A percentile compares a stretch with the other conserved stretches of the same genome.
phyloP scores from a whole-genome alignment of 352 stramenopile species.

The Halophytophthora batemanensis region DNA sequence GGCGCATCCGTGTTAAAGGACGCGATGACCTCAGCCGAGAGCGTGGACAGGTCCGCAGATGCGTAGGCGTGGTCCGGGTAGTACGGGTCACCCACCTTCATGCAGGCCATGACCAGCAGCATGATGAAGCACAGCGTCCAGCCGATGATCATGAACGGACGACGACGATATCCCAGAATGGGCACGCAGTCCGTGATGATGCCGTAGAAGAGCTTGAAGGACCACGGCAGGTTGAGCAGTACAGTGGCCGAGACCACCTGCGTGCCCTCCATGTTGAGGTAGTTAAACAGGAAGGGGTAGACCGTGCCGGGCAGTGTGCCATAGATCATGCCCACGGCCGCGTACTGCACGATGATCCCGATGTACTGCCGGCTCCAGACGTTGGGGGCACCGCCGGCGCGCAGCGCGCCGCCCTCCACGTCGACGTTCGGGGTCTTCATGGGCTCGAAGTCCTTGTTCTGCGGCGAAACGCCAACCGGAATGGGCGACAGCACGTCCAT shows the following conservation, averaged over 20 bases:
- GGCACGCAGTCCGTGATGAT: constrained; percentile 48
- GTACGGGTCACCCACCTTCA: constrained; percentile 35
- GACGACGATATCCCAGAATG: constrained; percentile 48
- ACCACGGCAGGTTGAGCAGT: constrained; percentile 47
- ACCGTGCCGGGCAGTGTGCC: constrained; percentile 39
- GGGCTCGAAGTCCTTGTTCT: constrained; percentile 18
- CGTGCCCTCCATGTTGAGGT: constrained; percentile 46
- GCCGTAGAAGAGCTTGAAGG: constrained; percentile 55
- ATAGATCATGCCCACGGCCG: constrained; percentile 39
- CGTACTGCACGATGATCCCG: constrained; percentile 46
- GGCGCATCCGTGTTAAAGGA: constrained; percentile 35
- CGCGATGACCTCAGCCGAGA: constrained; percentile 23
- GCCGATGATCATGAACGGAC: constrained; percentile 54
- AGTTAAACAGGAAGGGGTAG: constrained; percentile 46
- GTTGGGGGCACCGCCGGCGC: constrained; percentile 29
- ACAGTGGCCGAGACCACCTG: constrained; percentile 35
- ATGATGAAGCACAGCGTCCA: constrained; percentile 36
- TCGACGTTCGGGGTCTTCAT: constrained; percentile 32
- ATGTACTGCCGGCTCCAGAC: constrained; percentile 37
- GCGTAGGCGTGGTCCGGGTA: constrained; percentile 31
- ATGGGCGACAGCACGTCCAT: constrained; percentile 18
- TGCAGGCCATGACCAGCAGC: constrained; percentile 43
- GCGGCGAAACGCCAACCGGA: constrained; percentile 14
- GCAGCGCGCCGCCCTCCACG: constrained; percentile 37
- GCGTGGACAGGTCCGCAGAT: constrained; percentile 22